A percentile compares a stretch with the other conserved stretches of the same genome.
Conservation (phyloP, 2,329 filamentous ascomycete species). For the Talaromyces sp. region DNA sequence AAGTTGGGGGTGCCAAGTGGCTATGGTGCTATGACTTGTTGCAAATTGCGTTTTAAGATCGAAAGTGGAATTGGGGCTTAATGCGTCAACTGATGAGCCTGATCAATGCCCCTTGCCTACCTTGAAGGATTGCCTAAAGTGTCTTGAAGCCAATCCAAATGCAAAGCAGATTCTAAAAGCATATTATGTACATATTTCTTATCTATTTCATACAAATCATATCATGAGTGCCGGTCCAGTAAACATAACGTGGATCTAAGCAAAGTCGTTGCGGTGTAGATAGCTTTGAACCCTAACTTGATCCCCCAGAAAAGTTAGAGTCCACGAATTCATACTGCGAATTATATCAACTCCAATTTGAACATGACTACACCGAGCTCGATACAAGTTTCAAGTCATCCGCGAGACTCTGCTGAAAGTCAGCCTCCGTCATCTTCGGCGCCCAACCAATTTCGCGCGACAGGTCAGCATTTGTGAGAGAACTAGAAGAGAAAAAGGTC, state of each 20-base stretch:
- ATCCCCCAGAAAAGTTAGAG: not conserved
- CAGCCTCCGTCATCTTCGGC: not conserved
- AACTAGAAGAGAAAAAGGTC: not conserved
- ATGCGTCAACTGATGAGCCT: not conserved
- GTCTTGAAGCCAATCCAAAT: not conserved
- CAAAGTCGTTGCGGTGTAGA: not conserved
- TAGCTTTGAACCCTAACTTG: not conserved
- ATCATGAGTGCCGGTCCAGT: not conserved
- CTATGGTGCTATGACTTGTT: not conserved
- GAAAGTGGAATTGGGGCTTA: not conserved
- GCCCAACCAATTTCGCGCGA: constrained; percentile 2
- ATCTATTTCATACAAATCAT: not conserved
- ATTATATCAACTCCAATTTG: not conserved
- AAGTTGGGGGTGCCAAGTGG: not conserved
- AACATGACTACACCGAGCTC: not conserved
- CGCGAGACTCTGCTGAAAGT: not conserved
- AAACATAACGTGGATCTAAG: not conserved
- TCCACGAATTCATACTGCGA: not conserved
- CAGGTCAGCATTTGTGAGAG: not conserved
- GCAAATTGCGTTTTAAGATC: too few relatives aligned
- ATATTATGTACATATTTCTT: not conserved
- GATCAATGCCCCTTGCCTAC: not conserved
- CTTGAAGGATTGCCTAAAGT: not conserved
- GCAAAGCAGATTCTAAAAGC: not conserved
- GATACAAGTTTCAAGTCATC: not conserved